Evolutionary conservation across 139 green algal genomes (phyloP).

Genomic region (Micromonas commoda): DNA sequence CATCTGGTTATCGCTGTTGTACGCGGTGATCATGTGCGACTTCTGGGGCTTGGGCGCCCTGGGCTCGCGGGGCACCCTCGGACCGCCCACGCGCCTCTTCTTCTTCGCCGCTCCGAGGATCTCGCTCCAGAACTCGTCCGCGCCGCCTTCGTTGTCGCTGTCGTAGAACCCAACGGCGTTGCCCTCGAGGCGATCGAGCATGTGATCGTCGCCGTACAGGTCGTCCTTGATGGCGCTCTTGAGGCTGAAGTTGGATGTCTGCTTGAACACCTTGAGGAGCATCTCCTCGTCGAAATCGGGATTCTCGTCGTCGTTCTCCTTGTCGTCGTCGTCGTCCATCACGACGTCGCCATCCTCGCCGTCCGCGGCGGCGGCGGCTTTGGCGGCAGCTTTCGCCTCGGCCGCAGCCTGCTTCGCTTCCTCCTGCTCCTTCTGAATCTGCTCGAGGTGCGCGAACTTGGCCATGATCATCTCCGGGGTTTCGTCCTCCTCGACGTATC

Average conservation of each 20-base stretch:
- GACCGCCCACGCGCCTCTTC: slow-evolving; percentile 4
- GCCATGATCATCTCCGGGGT: slow-evolving; percentile 93
- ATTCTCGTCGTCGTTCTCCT: slow-evolving; percentile 29
- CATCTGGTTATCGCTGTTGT: slow-evolving; percentile 24
- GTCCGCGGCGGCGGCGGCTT: neutral
- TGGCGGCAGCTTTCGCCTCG: slow-evolving; percentile 2
- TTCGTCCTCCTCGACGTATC: slow-evolving; percentile 91
- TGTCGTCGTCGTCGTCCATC: slow-evolving; percentile 26
- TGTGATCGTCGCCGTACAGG: slow-evolving; percentile 25
- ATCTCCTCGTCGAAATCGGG: slow-evolving; percentile 21
- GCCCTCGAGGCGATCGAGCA: neutral
- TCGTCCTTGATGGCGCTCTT: slow-evolving; percentile 52
- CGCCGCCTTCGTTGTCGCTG: neutral
- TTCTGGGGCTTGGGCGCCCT: slow-evolving; percentile 10
- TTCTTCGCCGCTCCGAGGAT: neutral
- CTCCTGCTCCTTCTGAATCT: slow-evolving; percentile 44
- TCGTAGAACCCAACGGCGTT: slow-evolving; percentile 16
- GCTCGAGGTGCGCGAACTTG: slow-evolving; percentile 84
- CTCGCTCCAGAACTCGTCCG: neutral
- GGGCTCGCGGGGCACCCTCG: neutral
- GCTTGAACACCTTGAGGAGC: slow-evolving; percentile 37
- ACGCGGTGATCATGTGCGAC: slow-evolving; percentile 29
- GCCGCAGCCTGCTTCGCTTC: neutral
- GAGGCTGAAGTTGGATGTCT: slow-evolving; percentile 81
- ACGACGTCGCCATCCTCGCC: neutral